Base-by-base conservation (phyloP, 2,329 filamentous ascomycete species). In the Phialophora chinensis region DNA sequence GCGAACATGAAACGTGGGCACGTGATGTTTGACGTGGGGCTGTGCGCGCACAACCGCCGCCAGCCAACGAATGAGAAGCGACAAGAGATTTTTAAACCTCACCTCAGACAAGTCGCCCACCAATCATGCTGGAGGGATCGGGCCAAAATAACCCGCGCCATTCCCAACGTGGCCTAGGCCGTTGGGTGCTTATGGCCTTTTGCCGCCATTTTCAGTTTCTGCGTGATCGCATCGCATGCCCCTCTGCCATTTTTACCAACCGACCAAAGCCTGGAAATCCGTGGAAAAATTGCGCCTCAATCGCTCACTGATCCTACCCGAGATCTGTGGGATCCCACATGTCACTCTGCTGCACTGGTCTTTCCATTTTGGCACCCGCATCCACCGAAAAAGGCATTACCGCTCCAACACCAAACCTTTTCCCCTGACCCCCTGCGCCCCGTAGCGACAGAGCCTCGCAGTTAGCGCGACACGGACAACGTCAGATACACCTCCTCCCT, bases 401-500 rank as follows among this genome's bases (percentile, higher is more conserved):
- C 49, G 2, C 20, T 17, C 49, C 49, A 20, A n/a, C 25, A 50
- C 27, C 54, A 52, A 55, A 50, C 56, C 49, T 44, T 31, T 31
- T 5, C 44, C 60, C 63, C 64, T 56, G 42, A 50, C 42, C 54
- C 50, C 60, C 47, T 62, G 42, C 54, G 59, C 49, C 54, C 8
- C 29, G 17, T 42, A 63, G 20, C 52, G 27, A 29, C 27, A 50
- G 56, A 62, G 62, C 59, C 58, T 65, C 52, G 60, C 62, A 25
- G 25, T 49, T 63, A 25, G 63, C 60, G 63, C 66, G 53, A 61
- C 61, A 56, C 52, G 20, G 27, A 65, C 49, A 29, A 53, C 62
- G 54, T 67, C 65, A 65, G 59, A 61, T 63, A 62, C 62, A 61
- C 49, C 50, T 61, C 67, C 53, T 44, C 20, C 4, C 27, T 44